phyloP scores from a whole-genome alignment of 306 rosid genomes.

The Canavalia gladiata region DNA sequence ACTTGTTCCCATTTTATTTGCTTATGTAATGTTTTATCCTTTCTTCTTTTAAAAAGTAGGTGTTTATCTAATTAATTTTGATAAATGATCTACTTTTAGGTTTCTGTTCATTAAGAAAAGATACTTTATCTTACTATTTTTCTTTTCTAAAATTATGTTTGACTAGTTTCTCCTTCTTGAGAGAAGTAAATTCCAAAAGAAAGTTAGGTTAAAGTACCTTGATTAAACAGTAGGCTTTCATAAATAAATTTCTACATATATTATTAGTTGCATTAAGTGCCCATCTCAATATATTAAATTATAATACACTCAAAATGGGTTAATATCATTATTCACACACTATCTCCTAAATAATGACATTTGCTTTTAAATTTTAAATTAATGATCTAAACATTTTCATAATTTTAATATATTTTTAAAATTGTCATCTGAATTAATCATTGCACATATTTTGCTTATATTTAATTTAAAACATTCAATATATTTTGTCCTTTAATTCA shows the following conservation, averaged over 20 bases:
- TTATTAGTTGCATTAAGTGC: not conserved
- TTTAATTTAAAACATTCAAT: not conserved
- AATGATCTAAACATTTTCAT: not conserved
- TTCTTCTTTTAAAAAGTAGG: not conserved
- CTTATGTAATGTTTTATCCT: too few relatives aligned
- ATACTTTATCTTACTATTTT: not conserved
- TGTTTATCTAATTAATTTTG: not conserved
- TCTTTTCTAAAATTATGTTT: not conserved
- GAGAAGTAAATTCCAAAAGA: too few relatives aligned
- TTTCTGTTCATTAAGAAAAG: not conserved
- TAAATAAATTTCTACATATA: too few relatives aligned
- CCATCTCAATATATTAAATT: not conserved
- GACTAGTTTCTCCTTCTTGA: not conserved
- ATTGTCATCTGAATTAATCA: too few relatives aligned
- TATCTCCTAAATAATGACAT: not conserved
- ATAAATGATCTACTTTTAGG: not conserved
- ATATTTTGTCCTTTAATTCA: too few relatives aligned
- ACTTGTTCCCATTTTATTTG: not conserved
- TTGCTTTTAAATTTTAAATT: too few relatives aligned
- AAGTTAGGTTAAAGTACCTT: too few relatives aligned
- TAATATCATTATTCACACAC: not conserved
- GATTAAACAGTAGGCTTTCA: too few relatives aligned
- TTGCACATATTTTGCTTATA: not conserved
- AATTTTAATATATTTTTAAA: too few relatives aligned
- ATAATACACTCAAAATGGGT: not conserved